A percentile compares a stretch with the other conserved stretches of the same genome.
phyloP scores from a whole-genome alignment of 2,329 filamentous ascomycete species.

The Neurospora sp. region DNA sequence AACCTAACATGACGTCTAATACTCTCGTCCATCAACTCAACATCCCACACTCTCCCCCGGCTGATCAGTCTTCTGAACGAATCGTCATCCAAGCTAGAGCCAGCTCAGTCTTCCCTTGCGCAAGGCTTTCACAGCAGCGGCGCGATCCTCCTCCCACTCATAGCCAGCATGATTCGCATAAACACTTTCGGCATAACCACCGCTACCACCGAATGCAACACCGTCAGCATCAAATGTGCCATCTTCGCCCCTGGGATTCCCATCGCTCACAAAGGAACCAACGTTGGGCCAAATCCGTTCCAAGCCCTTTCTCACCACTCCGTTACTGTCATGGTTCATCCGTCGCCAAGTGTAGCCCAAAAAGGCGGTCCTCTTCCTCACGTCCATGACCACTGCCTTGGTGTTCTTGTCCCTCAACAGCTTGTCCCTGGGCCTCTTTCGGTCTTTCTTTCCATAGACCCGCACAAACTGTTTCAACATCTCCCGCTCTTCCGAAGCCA shows the following conservation, averaged over 20 bases:
- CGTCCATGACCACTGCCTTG: constrained; percentile 60
- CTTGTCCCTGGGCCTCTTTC: constrained; percentile 74
- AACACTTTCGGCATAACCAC: neutral
- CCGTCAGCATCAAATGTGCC: neutral
- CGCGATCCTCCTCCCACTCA: constrained; percentile 9
- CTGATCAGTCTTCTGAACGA: neutral
- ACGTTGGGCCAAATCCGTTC: neutral
- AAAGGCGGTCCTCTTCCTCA: constrained; percentile 77
- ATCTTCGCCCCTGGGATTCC: neutral
- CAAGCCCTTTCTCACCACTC: neutral
- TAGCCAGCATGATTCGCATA: neutral
- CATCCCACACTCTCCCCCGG: neutral
- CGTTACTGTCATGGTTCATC: constrained; percentile 18
- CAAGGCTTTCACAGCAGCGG: constrained; percentile 11
- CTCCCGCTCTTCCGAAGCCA: constrained; percentile 29
- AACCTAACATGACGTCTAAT: neutral
- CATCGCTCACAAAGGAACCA: neutral
- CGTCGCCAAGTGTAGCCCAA: constrained; percentile 80
- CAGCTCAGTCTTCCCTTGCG: constrained; percentile 15
- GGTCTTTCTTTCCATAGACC: constrained; percentile 47
- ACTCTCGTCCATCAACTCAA: neutral
- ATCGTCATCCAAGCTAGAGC: neutral
- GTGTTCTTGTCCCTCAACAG: constrained; percentile 64
- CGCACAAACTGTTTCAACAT: constrained; percentile 41
- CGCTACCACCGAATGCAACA: neutral